Evolutionary conservation across 2,329 filamentous ascomycete species (phyloP).

Genomic region (Pseudogymnoascus sp.): DNA sequence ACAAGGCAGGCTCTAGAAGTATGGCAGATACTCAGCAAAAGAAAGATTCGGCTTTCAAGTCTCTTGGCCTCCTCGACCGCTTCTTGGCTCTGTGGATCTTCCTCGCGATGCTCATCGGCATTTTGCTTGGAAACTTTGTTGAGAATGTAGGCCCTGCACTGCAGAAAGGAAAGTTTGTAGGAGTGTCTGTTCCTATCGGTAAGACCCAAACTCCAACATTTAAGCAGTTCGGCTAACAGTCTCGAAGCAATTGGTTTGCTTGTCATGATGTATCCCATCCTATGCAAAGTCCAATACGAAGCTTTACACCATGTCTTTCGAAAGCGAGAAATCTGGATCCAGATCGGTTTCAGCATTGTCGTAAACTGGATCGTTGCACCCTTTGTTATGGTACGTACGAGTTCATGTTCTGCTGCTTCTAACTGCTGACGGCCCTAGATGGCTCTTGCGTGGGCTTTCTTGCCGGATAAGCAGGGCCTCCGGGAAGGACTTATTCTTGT

Average conservation of each 20-base stretch:
- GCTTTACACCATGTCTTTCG: slow-evolving; percentile 59
- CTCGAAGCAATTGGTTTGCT: slow-evolving; percentile 64
- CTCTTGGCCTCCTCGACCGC: slow-evolving; percentile 40
- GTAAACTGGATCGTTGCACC: slow-evolving; percentile 81
- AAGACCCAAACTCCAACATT: slow-evolving; percentile 17
- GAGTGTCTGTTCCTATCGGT: slow-evolving; percentile 58
- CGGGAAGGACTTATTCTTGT: slow-evolving; percentile 70
- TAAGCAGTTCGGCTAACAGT: not conserved
- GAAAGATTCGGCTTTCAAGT: not conserved
- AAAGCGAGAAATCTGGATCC: slow-evolving; percentile 61
- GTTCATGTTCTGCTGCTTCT: not conserved
- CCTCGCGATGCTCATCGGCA: slow-evolving; percentile 56
- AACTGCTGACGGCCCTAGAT: slow-evolving; percentile 32
- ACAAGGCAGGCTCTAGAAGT: too few species aligned
- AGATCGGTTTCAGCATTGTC: slow-evolving; percentile 68
- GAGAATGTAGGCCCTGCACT: slow-evolving; percentile 45
- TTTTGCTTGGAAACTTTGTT: slow-evolving; percentile 57
- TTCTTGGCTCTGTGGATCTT: slow-evolving; percentile 54
- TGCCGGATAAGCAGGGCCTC: slow-evolving; percentile 50
- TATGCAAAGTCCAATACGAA: slow-evolving; percentile 80
- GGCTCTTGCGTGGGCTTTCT: slow-evolving; percentile 57
- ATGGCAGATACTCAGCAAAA: too few species aligned
- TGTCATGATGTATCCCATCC: slow-evolving; percentile 91
- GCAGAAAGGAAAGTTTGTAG: slow-evolving; percentile 54
- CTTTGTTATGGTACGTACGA: slow-evolving; percentile 65